A percentile compares a stretch with the other conserved stretches of the same genome.
Evolutionary conservation across 2,329 filamentous ascomycete species (phyloP).

Genomic region (Monosporascus sp.): DNA sequence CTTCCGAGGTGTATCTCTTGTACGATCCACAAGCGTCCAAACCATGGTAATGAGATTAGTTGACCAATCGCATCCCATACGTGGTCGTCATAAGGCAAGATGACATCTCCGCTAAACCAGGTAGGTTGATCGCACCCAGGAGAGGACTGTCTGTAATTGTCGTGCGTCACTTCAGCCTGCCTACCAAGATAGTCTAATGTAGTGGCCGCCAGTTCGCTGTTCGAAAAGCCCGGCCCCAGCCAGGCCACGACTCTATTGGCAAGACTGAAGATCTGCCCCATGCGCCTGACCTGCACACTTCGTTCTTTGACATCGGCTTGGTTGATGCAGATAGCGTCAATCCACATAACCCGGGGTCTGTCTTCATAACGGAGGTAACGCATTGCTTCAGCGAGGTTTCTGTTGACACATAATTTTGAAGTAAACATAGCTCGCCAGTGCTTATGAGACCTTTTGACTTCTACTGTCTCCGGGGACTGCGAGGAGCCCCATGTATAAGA

Average conservation of each 20-base stretch:
- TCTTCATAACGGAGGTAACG: conserved; percentile 9
- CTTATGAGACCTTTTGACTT: not conserved
- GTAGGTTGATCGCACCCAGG: conserved; percentile 2
- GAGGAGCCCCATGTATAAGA: conserved; percentile 13
- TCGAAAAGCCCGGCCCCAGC: conserved; percentile 7
- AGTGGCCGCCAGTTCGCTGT: conserved; percentile 3
- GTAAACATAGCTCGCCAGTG: not conserved
- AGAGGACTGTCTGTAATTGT: not conserved
- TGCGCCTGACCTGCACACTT: conserved; percentile 12
- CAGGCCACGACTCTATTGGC: conserved; percentile 10
- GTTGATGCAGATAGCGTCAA: conserved; percentile 3
- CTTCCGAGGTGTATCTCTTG: conserved; percentile 14
- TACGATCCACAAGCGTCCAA: conserved; percentile 11
- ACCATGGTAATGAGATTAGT: conserved; percentile 2
- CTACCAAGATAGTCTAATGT: conserved; percentile 5
- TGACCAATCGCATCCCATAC: conserved; percentile 3
- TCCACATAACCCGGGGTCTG: conserved; percentile 10
- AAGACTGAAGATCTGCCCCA: conserved; percentile 11
- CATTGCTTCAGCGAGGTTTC: conserved; percentile 9
- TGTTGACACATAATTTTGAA: not conserved
- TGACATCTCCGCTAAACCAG: not conserved
- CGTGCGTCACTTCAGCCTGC: conserved; percentile 1
- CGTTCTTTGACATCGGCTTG: conserved; percentile 8
- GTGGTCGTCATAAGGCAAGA: conserved; percentile 1
- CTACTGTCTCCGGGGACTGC: not conserved